Percentiles rank a stretch among this genome's conserved stretches.
phyloP scores from a whole-genome alignment of 2,329 filamentous ascomycete genomes.

The Exophiala sideris region DNA sequence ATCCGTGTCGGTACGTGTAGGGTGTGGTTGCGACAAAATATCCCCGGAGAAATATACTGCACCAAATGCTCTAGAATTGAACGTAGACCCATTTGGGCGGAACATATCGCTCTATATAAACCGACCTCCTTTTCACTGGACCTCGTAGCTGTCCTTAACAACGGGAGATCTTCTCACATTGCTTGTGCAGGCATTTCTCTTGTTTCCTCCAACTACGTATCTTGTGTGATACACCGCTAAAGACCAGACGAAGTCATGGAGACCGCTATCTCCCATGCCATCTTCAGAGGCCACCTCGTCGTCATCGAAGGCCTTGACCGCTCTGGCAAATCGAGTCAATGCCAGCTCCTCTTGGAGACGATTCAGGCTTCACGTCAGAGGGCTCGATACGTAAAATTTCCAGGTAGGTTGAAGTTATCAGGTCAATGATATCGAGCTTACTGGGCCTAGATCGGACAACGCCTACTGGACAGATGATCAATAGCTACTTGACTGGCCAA shows the following conservation, averaged over 20 bases:
- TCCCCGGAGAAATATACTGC: too few relatives aligned
- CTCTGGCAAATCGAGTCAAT: slow-evolving; percentile 90
- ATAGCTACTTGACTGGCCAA: slow-evolving; percentile 71
- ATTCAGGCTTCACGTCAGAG: slow-evolving; percentile 51
- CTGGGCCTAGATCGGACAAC: slow-evolving; percentile 68
- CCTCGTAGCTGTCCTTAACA: not conserved
- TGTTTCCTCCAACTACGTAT: too few relatives aligned
- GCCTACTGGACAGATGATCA: slow-evolving; percentile 81
- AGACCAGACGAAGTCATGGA: not conserved
- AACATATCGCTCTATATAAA: not conserved
- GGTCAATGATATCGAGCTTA: not conserved
- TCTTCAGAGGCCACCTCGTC: slow-evolving; percentile 62
- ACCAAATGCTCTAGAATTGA: too few relatives aligned
- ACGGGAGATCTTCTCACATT: not conserved
- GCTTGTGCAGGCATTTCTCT: too few relatives aligned
- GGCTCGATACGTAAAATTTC: slow-evolving; percentile 63
- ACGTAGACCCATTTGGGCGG: not conserved
- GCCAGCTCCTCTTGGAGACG: slow-evolving; percentile 59
- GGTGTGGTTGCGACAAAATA: not conserved
- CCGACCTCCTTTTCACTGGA: not conserved
- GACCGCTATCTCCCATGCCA: not conserved
- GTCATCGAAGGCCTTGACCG: slow-evolving; percentile 86
- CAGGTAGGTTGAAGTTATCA: slow-evolving; percentile 47
- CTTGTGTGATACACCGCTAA: too few relatives aligned
- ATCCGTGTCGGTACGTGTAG: too few relatives aligned